Evolutionary conservation across 371 early-diverging fungal genomes (phyloP).

Genomic region (Mucor plumbeus): DNA sequence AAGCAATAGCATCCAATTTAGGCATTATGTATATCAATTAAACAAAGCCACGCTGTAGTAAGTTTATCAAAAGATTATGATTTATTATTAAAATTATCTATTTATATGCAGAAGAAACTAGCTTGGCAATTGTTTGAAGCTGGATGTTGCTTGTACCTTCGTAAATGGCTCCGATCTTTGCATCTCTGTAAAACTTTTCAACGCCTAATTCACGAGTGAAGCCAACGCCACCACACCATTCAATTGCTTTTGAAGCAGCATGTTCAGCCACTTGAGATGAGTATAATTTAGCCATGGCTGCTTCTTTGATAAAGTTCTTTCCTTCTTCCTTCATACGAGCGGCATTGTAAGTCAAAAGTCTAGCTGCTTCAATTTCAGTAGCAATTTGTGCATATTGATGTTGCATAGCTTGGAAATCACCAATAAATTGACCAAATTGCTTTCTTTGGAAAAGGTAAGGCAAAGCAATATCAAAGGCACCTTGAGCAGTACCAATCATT

Average conservation of each 20-base stretch:
- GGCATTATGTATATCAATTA: not conserved
- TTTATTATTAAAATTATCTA: conserved; percentile 19
- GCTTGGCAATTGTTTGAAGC: conserved; percentile 95
- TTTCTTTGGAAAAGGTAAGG: conserved; percentile 95
- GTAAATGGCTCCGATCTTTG: conserved; percentile 91
- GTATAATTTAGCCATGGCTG: conserved; percentile 97
- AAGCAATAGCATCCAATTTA: not conserved
- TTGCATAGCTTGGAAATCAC: conserved; percentile 97
- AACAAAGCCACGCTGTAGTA: conserved; percentile 1
- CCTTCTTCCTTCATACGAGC: conserved; percentile 95
- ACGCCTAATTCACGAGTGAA: conserved; percentile 80
- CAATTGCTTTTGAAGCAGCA: conserved; percentile 89
- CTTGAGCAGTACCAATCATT: conserved; percentile 97
- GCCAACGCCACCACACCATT: conserved; percentile 98
- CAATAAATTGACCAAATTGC: conserved; percentile 90
- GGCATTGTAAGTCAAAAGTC: conserved; percentile 96
- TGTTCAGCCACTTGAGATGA: conserved; percentile 95
- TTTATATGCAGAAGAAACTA: conserved; percentile 71
- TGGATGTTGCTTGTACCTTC: conserved; percentile 96
- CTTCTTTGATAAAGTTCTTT: conserved; percentile 89
- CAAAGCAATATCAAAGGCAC: conserved; percentile 88
- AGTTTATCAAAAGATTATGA: not conserved
- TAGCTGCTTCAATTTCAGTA: conserved; percentile 95
- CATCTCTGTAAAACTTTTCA: conserved; percentile 97
- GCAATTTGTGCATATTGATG: conserved; percentile 96